Conservation (phyloP, 1,284 basidiomycete genomes). For the Rhizoctonia solani region DNA sequence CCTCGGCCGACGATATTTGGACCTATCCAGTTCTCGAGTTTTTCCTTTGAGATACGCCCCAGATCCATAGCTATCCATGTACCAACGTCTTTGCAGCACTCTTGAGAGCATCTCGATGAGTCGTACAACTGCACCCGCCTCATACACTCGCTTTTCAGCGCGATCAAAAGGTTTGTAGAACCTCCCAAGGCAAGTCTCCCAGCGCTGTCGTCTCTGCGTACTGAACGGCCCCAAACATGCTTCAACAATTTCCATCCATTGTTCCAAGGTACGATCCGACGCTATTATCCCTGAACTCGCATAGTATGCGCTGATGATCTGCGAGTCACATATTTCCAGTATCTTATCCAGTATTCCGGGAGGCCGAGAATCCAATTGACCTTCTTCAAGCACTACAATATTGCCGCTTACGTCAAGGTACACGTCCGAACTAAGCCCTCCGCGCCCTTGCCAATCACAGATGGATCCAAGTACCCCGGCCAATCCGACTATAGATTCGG, state of each 20-base stretch:
- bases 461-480: slow-evolving; percentile 58
- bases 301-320: slow-evolving; percentile 51
- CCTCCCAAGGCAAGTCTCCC: slow-evolving; percentile 49
- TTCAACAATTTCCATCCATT: slow-evolving; percentile 55
- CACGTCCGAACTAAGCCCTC: slow-evolving; percentile 41
- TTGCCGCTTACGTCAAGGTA: slow-evolving; percentile 12
- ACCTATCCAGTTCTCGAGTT: slow-evolving; percentile 20
- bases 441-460: slow-evolving; percentile 60
- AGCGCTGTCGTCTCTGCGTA: slow-evolving; percentile 45
- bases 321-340: slow-evolving; percentile 53
- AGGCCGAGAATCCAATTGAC: slow-evolving; percentile 35
- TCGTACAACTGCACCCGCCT: slow-evolving; percentile 59
- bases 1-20: slow-evolving; percentile 44
- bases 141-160: slow-evolving; percentile 47
- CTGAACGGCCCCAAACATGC: slow-evolving; percentile 44
- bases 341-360: slow-evolving; percentile 55
- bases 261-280: slow-evolving; percentile 46
- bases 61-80: slow-evolving; percentile 51
- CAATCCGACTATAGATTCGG: slow-evolving; percentile 62
- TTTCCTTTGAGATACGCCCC: slow-evolving; percentile 36
- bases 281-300: slow-evolving; percentile 51
- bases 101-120: slow-evolving; percentile 58
- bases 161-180: slow-evolving; percentile 48
- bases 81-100: slow-evolving; percentile 57
- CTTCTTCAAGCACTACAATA: slow-evolving; percentile 5